Base-by-base conservation (phyloP, 139 green algal species). In the Chlorella sp. region DNA sequence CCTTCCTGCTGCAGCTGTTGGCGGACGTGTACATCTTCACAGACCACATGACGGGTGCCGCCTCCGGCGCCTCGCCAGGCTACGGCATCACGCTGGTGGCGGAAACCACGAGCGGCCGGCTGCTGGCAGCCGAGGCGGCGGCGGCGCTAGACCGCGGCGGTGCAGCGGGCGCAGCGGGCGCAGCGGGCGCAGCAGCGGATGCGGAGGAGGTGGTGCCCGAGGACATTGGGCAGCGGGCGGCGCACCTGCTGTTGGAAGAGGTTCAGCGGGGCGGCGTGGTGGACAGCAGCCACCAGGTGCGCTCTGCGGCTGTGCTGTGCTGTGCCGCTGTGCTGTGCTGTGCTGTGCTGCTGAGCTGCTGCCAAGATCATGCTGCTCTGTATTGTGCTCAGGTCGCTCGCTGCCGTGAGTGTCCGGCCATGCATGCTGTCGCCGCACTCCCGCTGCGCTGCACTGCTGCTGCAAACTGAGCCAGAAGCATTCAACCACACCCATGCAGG, bases 1-100 rank as follows among this genome's bases (percentile, higher is more conserved):
- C 56, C 30, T 62, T 73, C 14, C 34, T 56, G 28, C 28, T 62
- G 72, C 81, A 85, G 46, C 91, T 99, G 77, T 90, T 99, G 69
- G 91, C 97, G 2, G 97, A 99, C 81, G 97, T 99, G 64, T 99
- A 96, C 90, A 97, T 99, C 74, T 99, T 99, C 91, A 99, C 97
- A 0, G 97, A 99, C 84, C 95, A 98, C 68, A 90, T 94, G 75
- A 92, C 73, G 28, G 96, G 95, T 2, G 79, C 72, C 14, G 87
- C 92, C n/a, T 85, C 88, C 20, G 96, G 94, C 32, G 83, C 74
- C 44, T 97, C 94, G 8, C 97, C 97, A 2, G 97, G 97, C 13
- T 99, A 96, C 87, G 97, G 97, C n/a, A 72, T 99, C 1, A 94
- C 92, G 5, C 91, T 99, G 43, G 95, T 99, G 43, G 97, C 97